These are phyloP conservation scores for Coprinellus aureogranulatus DNA, from an alignment of 768 basidiomycete species.

Conservation along the genomic window DNA sequence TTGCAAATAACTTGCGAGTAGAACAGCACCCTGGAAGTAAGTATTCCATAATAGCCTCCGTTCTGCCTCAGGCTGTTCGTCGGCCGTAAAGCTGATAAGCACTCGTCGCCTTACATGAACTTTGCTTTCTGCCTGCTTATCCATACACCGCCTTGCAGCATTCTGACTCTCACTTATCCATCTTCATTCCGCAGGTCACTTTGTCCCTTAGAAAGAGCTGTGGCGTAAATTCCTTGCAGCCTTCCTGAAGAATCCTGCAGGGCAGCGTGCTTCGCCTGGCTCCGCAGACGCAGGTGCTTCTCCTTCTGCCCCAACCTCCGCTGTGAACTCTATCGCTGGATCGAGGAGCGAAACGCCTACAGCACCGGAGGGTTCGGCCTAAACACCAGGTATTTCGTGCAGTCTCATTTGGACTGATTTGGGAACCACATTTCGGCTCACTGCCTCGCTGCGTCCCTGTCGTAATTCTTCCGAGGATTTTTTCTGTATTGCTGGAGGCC, in stretches of 20 bases:
- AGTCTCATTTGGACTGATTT: too few species aligned
- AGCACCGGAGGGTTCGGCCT: not conserved
- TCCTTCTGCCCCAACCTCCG: constrained; percentile 8
- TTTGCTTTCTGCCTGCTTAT: too few species aligned
- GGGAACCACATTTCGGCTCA: too few species aligned
- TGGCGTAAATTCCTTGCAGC: constrained; percentile 73
- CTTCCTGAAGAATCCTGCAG: constrained; percentile 54
- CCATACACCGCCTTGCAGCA: not conserved
- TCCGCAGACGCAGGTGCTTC: not conserved
- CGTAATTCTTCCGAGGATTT: not conserved
- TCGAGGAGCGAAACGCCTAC: constrained; percentile 15
- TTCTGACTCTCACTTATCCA: too few species aligned
- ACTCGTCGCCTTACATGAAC: too few species aligned
- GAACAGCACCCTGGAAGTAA: constrained; percentile 75
- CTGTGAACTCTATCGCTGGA: not conserved
- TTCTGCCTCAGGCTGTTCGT: too few species aligned
- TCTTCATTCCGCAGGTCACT: constrained; percentile 70
- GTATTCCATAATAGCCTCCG: too few species aligned
- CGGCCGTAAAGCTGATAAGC: too few species aligned
- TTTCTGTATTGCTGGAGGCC: not conserved
- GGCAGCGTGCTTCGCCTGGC: constrained; percentile 45
- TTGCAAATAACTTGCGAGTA: constrained; percentile 54
- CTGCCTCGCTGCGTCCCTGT: too few species aligned
- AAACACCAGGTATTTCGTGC: too few species aligned
- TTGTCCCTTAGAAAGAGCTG: constrained; percentile 67